These are phyloP conservation scores for Yarrowia hollandica DNA, from an alignment of 805 yeast genomes.

Conservation along the genomic window DNA sequence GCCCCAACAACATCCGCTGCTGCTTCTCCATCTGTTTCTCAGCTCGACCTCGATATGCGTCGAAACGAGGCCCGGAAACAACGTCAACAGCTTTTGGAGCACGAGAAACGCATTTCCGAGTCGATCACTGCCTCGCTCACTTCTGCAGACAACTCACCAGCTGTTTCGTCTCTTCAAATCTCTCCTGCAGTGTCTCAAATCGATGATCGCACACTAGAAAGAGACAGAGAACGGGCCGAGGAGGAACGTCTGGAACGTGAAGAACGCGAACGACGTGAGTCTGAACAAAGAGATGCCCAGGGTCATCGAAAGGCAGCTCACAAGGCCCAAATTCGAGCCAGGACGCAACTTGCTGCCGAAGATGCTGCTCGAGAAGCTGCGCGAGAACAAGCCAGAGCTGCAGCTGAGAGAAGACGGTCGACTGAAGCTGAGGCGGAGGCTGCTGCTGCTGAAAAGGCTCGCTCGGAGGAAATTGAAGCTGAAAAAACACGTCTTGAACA, in stretches of 20 bases:
- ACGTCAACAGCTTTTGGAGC: background rate
- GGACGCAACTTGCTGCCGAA: background rate
- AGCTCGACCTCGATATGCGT: background rate
- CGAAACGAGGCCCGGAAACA: slow-evolving; percentile 4
- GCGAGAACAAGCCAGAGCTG: background rate
- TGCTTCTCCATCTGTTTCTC: background rate
- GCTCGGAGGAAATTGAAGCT: no score
- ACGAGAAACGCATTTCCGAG: background rate
- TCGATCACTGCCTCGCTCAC: slow-evolving; percentile 3
- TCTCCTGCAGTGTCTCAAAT: background rate
- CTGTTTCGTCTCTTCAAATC: background rate
- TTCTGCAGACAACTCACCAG: background rate
- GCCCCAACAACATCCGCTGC: no score
- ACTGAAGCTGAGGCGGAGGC: no score
- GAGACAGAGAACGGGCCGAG: background rate
- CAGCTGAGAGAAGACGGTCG: background rate
- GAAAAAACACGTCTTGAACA: no score
- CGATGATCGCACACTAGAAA: background rate
- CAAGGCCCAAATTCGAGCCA: background rate
- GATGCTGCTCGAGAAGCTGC: background rate
- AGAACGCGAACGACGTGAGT: background rate
- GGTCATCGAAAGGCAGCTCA: background rate
- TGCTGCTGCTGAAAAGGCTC: no score
- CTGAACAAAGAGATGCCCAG: background rate
- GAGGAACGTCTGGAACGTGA: background rate